Evolutionary conservation across 1,284 basidiomycete species (phyloP), one percentile per base, ranked within the genome.

Genomic region (Ceratobasidium papillatum): DNA sequence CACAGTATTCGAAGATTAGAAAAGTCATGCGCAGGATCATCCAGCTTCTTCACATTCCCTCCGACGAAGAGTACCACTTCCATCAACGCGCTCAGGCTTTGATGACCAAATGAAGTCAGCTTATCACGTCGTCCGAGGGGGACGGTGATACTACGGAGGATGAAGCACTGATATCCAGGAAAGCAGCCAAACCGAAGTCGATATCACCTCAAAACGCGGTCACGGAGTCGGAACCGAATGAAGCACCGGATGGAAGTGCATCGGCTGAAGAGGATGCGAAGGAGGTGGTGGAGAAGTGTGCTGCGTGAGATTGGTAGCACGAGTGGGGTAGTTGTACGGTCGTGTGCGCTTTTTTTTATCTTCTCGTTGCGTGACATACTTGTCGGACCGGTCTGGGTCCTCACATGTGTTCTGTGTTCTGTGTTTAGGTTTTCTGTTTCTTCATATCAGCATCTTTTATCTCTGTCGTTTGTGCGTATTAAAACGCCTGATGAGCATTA

Each of bases 11-110:
- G 77, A 98, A 98, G 86, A 98, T 98, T 80, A 95, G 94, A 84
- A 99, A 99, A 84, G 96, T 99, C 66, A 96, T 98, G 94, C 94
- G 95, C 81, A 94, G 95, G 83, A 96, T 98, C 79, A 87, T 93
- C 56, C 87, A 90, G 36, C 86, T 96, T 25, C 77, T 84, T 22
- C 84, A 84, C 51, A 90, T 98, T 30, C 95, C 96, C 14, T 86
- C 90, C 74, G 92, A 98, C 80, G 90, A 89, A 45, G 91, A 97
- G 81, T 94, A 91, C 86, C 87, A 93, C 78, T 96, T 99, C 87
- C 90, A 90, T 71, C 87, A 91, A 32, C 91, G 96, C 61, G 91
- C 91, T 1, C 89, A 89, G 79, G 86, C 85, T 1, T 83, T 93
- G 30, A 90, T 93, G 49, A 89, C 93, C 79, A 89, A 88, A 79